Evolutionary conservation across 768 basidiomycete genomes (phyloP).

Genomic region (Lyophyllum shimeji): DNA sequence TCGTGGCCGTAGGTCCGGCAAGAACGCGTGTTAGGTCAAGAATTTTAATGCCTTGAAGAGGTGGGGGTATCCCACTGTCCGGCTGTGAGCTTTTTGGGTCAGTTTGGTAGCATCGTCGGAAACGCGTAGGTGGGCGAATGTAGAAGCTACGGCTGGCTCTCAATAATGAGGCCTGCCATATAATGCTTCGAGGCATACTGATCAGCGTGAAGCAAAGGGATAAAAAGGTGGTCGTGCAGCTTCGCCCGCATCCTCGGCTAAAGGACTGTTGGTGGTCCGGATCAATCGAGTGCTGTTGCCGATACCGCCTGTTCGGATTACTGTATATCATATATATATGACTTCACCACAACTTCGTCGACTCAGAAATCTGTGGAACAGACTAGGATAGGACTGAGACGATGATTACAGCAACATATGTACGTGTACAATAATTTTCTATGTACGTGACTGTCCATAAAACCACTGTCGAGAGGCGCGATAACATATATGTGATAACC

Average conservation of each 20-base stretch:
- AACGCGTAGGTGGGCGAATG: neutral
- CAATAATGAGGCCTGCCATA: neutral
- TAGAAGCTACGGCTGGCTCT: neutral
- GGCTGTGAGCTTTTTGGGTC: slow-evolving; percentile 1
- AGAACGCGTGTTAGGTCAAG: slow-evolving; percentile 88
- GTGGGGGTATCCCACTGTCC: slow-evolving; percentile 64
- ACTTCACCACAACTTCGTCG: no score
- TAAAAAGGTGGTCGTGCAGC: neutral
- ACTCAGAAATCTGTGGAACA: no score
- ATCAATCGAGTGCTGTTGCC: slow-evolving; percentile 1
- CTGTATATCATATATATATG: no score
- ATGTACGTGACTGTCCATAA: no score
- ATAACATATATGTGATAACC: no score
- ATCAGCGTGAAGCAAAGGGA: neutral
- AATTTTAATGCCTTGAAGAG: slow-evolving; percentile 77
- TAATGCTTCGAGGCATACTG: neutral
- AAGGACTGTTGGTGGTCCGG: neutral
- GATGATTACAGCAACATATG: no score
- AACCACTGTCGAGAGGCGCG: no score
- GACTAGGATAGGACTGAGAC: no score
- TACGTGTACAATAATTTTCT: no score
- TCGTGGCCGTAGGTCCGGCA: slow-evolving; percentile 90
- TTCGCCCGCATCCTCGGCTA: no score
- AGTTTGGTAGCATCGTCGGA: slow-evolving; percentile 3
- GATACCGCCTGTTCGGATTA: no score